These are phyloP conservation scores for Blastocladiella britannica DNA, from an alignment of 192 early-diverging fungal species.

Conservation along the genomic window DNA sequence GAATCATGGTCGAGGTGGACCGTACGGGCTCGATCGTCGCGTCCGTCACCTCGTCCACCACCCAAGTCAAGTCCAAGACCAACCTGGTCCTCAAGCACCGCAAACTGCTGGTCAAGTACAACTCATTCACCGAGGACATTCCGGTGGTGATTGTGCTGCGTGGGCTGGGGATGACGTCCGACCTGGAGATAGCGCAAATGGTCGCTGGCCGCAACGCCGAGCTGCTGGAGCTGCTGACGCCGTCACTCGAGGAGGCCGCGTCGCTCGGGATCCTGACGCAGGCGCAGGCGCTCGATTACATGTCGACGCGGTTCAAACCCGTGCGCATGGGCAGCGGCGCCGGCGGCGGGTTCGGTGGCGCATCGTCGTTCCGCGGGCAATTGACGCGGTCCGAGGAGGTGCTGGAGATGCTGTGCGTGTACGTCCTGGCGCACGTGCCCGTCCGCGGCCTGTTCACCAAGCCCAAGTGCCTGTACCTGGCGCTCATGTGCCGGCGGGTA, in stretches of 20 bases:
- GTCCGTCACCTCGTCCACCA: slow-evolving; percentile 67
- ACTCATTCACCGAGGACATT: slow-evolving; percentile 66
- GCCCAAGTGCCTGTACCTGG: slow-evolving; percentile 78
- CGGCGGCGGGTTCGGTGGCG: too few relatives aligned
- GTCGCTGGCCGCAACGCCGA: slow-evolving; percentile 70
- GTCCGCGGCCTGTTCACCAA: slow-evolving; percentile 71
- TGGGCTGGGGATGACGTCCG: slow-evolving; percentile 83
- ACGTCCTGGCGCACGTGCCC: slow-evolving; percentile 76
- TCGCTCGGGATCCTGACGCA: slow-evolving; percentile 64
- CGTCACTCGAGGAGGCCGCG: slow-evolving; percentile 68
- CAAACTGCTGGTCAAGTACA: slow-evolving; percentile 69
- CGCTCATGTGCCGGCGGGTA: slow-evolving; percentile 81
- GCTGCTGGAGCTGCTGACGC: slow-evolving; percentile 60
- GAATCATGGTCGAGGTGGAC: slow-evolving; percentile 85
- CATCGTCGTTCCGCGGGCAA: slow-evolving; percentile 7
- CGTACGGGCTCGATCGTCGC: slow-evolving; percentile 60
- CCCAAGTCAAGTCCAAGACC: slow-evolving; percentile 85
- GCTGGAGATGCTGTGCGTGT: slow-evolving; percentile 60
- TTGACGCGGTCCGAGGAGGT: slow-evolving; percentile 51
- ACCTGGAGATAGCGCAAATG: slow-evolving; percentile 84
- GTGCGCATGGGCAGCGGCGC: slow-evolving; percentile 9
- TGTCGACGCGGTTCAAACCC: slow-evolving; percentile 58
- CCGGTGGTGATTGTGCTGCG: slow-evolving; percentile 49
- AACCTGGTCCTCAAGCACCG: slow-evolving; percentile 44
- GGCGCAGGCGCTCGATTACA: slow-evolving; percentile 71